Evolutionary conservation across 441 rosid species (phyloP).

Genomic region (Mallotus repandus): DNA sequence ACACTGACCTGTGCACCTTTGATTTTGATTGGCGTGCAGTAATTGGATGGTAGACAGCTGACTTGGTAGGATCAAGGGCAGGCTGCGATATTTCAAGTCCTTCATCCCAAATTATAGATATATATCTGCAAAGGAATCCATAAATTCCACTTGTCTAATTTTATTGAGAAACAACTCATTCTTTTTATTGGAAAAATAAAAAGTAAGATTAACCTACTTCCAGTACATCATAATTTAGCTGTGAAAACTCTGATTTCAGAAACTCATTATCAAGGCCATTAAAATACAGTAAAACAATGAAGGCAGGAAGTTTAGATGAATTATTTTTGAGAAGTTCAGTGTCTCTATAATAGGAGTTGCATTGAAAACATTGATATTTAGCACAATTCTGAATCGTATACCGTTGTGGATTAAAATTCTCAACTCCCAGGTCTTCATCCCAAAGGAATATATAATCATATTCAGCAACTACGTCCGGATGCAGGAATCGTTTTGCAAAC

Average conservation of each 20-base stretch:
- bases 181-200: background rate
- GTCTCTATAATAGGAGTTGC: background rate
- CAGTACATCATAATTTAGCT: too few species aligned
- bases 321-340: too few species aligned
- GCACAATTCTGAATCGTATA: conserved; percentile 12
- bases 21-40: conserved; percentile 58
- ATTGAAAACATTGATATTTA: background rate
- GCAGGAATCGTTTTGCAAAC: conserved; percentile 66
- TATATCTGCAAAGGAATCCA: conserved; percentile 22
- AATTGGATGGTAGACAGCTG: conserved; percentile 66
- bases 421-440: conserved; percentile 94
- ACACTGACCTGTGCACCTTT: conserved; percentile 58
- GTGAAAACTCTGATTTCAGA: too few species aligned
- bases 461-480: conserved; percentile 79
- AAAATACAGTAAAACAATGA: too few species aligned
- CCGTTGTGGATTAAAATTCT: conserved; percentile 63
- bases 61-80: conserved; percentile 68
- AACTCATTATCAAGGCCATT: too few species aligned
- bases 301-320: too few species aligned
- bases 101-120: conserved; percentile 50
- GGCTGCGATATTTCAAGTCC: conserved; percentile 94
- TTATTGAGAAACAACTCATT: background rate
- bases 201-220: background rate
- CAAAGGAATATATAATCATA: conserved; percentile 80
- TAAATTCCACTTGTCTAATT: background rate